Evolutionary conservation across 768 basidiomycete species (phyloP).

Genomic region (Ephemerocybe angulata): DNA sequence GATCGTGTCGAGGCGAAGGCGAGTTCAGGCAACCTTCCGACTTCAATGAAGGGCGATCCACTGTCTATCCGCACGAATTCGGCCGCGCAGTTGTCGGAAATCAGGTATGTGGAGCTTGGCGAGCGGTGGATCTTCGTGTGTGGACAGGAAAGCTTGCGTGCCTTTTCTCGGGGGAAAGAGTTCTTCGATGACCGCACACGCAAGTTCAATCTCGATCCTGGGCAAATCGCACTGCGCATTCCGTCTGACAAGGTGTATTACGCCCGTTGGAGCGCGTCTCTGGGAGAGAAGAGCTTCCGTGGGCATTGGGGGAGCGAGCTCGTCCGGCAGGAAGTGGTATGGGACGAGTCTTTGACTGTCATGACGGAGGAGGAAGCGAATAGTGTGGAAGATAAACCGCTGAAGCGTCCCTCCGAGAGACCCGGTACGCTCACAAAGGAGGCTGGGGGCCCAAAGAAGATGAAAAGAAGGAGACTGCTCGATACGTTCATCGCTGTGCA

Average conservation of each 20-base stretch:
- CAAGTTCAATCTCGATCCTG: not conserved
- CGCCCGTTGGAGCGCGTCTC: not conserved
- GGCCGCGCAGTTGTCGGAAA: slow-evolving; percentile 28
- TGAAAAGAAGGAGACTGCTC: slow-evolving; percentile 15
- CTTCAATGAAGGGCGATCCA: not conserved
- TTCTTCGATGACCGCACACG: not conserved
- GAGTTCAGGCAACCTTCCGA: not conserved
- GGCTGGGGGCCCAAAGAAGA: not conserved
- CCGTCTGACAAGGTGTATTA: not conserved
- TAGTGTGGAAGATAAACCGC: not conserved
- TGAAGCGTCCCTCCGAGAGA: not conserved
- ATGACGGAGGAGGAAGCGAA: slow-evolving; percentile 7
- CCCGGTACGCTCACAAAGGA: not conserved
- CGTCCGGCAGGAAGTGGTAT: slow-evolving; percentile 9
- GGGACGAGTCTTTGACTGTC: slow-evolving; percentile 11
- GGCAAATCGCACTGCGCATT: not conserved
- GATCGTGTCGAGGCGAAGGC: not conserved
- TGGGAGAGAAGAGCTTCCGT: not conserved
- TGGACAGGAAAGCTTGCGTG: slow-evolving; percentile 41
- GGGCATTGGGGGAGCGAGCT: slow-evolving; percentile 5
- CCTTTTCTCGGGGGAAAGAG: slow-evolving; percentile 44
- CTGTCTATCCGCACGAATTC: slow-evolving; percentile 1
- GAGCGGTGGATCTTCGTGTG: slow-evolving; percentile 59
- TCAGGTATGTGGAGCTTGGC: slow-evolving; percentile 67
- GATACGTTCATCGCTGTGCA: slow-evolving; percentile 52